Percentiles rank a stretch among this genome's conserved stretches.
phyloP scores from a whole-genome alignment of 2,329 filamentous ascomycete species.

The Cercospora janseana region DNA sequence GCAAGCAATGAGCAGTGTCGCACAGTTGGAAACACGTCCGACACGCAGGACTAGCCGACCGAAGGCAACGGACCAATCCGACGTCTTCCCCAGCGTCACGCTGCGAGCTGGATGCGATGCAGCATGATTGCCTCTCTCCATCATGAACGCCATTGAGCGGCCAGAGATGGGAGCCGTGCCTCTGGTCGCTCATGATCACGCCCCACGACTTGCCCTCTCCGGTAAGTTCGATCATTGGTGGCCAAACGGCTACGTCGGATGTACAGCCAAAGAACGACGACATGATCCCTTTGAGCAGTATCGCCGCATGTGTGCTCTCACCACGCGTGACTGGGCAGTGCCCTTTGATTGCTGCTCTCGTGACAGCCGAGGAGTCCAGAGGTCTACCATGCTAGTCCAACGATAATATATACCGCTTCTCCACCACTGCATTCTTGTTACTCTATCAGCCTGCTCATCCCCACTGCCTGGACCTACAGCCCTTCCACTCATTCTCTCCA shows the following conservation, averaged over 20 bases:
- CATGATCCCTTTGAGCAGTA: slow-evolving; percentile 20
- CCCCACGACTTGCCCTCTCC: slow-evolving; percentile 17
- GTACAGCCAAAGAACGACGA: slow-evolving; percentile 8
- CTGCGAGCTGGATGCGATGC: neutral
- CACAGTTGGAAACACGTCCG: slow-evolving; percentile 20
- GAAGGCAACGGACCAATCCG: slow-evolving; percentile 24
- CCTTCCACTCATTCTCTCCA: slow-evolving; percentile 14
- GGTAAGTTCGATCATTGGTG: slow-evolving; percentile 19
- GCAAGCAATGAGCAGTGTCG: neutral
- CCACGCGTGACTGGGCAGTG: slow-evolving; percentile 25
- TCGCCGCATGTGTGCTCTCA: slow-evolving; percentile 19
- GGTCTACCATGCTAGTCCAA: slow-evolving; percentile 1
- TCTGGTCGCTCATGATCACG: neutral
- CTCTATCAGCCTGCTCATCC: neutral
- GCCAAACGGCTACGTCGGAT: slow-evolving; percentile 2
- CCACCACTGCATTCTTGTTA: slow-evolving; percentile 8
- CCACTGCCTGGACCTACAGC: slow-evolving; percentile 16
- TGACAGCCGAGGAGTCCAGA: slow-evolving; percentile 19
- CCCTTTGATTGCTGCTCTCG: slow-evolving; percentile 29
- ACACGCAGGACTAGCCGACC: slow-evolving; percentile 13
- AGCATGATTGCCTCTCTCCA: slow-evolving; percentile 6
- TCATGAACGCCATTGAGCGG: slow-evolving; percentile 1
- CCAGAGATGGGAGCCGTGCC: neutral
- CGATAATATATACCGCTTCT: slow-evolving; percentile 17
- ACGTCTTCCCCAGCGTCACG: neutral